Base-by-base conservation (phyloP, 441 rosid genomes). In the Gossypium trilobum region DNA sequence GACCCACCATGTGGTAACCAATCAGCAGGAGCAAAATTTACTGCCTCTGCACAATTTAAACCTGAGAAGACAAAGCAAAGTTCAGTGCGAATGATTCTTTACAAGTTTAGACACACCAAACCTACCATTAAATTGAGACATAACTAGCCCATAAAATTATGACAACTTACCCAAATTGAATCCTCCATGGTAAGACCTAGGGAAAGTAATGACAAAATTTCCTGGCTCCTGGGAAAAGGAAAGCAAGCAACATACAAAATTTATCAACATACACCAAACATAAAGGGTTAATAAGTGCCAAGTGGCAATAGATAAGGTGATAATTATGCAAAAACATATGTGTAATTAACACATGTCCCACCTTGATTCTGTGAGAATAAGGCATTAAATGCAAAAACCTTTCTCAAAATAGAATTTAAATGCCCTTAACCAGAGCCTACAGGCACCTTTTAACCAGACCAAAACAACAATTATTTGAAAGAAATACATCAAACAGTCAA, bases 11-110 rank as follows among this genome's bases (percentile, higher is more conserved):
- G 87, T 52, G 99, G 99, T 74, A 95, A 83, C 99, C 99, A 95
- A 75, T 92, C 99, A 79, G 97, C 96, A 64, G 99, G 96, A 64
- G 97, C 97, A 82, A 95, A 95, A 82, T 95, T 95, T 74, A 95
- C 99, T 52, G 99, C 97, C 70, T 66, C 57, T 48, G 70, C 70
- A 46, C 70, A 66, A 79, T 95, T 95, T 74, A 95, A 83, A 85
- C 99, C 97, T 95, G 83, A 66, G 74, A 73, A 77, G 39, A 71
- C 61, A 73, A 44, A 54, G 56, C 23, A 31, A 60, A 33, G 48
- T 48, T 42, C 14, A 31, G 25, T 63, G 57, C 48, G 19, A 52
- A 58, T 61, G 16, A 31, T 19, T 56, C 25, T 46, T 74, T 61
- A 9, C 71, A 14, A 29, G 42, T 39, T 61, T 39, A 71, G 4